Evolutionary conservation across 2,329 filamentous ascomycete species (phyloP).

Genomic region (Aspergillus arachidicola): DNA sequence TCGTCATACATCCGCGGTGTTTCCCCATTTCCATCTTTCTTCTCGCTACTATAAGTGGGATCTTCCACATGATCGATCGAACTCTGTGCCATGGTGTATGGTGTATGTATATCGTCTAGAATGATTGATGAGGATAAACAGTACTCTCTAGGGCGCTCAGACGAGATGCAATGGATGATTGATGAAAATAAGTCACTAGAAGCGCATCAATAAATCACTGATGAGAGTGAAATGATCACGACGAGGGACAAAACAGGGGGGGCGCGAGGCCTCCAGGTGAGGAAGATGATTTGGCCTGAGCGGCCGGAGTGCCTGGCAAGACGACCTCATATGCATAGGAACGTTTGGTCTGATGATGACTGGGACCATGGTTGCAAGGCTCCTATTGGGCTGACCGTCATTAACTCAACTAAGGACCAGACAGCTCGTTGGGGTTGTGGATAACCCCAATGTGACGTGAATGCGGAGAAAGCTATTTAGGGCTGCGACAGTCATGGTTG

Average conservation of each 20-base stretch:
- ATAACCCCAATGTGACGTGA: neutral
- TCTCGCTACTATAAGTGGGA: slow-evolving; percentile 2
- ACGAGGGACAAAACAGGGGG: neutral
- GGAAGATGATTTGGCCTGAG: too few relatives aligned
- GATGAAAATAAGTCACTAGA: neutral
- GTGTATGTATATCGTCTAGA: neutral
- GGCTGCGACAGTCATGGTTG: neutral
- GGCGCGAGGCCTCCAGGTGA: neutral
- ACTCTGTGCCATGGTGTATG: neutral
- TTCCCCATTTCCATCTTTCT: slow-evolving; percentile 3
- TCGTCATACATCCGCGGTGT: slow-evolving; percentile 18
- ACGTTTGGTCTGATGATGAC: neutral
- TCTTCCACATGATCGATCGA: neutral
- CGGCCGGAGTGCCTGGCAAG: neutral
- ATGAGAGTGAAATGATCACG: neutral
- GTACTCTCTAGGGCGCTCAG: neutral
- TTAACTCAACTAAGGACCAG: neutral
- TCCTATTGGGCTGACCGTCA: neutral
- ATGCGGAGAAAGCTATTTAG: slow-evolving; percentile 1
- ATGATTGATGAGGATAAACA: neutral
- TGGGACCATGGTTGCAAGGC: neutral
- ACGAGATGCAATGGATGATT: neutral
- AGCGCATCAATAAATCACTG: too few relatives aligned
- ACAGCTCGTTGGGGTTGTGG: neutral
- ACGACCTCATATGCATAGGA: neutral